Percentiles rank a stretch among this genome's conserved stretches.
Evolutionary conservation across 108 stramenopile species (phyloP).

Genomic region (Nannochloropsis gaditana): DNA sequence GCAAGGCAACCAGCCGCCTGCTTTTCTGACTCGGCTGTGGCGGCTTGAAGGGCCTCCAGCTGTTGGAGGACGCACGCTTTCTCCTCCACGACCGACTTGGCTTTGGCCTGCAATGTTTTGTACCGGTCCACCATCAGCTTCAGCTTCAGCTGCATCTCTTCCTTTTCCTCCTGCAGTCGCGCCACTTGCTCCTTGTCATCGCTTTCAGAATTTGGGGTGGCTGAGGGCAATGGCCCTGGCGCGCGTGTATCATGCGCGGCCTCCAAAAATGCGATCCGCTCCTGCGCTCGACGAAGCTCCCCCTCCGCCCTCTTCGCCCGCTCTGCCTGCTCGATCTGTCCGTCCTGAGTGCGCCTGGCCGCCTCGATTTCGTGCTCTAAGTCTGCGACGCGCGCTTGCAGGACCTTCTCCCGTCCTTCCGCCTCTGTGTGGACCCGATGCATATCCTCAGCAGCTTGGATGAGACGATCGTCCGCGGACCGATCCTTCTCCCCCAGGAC

Average conservation of each 20-base stretch:
- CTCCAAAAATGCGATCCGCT: background rate
- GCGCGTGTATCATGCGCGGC: background rate
- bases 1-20: too few relatives aligned
- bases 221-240: background rate
- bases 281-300: background rate
- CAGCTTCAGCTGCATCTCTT: background rate
- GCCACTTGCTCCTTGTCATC: background rate
- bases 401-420: background rate
- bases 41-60: background rate
- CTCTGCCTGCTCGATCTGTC: conserved; percentile 16
- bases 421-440: background rate
- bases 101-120: background rate
- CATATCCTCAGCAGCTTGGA: conserved; percentile 1
- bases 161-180: conserved; percentile 1
- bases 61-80: background rate
- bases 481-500: background rate
- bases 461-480: background rate
- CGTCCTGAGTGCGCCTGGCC: background rate
- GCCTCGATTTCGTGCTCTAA: background rate
- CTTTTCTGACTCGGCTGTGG: background rate
- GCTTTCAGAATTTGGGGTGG: background rate
- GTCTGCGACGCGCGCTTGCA: background rate
- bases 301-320: background rate
- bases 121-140: background rate
- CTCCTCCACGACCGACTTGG: conserved; percentile 10